Base-by-base conservation (phyloP, 768 basidiomycete species). In the Hebeloma cylindrosporum region DNA sequence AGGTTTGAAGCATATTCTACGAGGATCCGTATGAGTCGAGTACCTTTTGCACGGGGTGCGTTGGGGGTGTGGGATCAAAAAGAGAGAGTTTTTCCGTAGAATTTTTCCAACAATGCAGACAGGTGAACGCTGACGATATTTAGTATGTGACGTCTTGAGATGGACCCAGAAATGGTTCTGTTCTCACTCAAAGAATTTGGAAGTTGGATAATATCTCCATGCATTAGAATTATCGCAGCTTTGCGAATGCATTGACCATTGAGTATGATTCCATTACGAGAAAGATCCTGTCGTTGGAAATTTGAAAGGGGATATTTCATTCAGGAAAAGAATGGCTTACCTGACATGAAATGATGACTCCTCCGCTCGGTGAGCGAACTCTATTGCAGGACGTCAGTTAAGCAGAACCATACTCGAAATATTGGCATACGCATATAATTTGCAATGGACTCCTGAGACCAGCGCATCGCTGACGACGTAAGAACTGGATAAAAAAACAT, bases 311-410 rank as follows among this genome's bases (percentile, higher is more conserved):
- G 26, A 32, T 4, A 7, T 14, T n/a, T 40, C 9, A 20, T 14
- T 38, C 28, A 27, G 14, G 29, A 30, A 39, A 22, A 31, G 7
- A 2, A 11, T 18, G 7, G 9, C 57, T 16, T 58, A 88, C 88
- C 67, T 89, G 83, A 56, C 88, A 90, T 4, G 89, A 89, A 40
- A 91, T 73, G 52, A 89, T 82, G 25, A 86, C 68, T 2, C 84
- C 85, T 27, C 86, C 89, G 4, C 74, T 75, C 18, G 82, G 80
- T 10, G 86, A 83, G 31, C 71, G 75, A 37, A 91, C 80, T 7
- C 87, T 91, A 44, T 34, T 23, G 21, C 27, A 29, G 41, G 37
- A 42, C 30, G 29, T 47, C 17, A 39, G 25, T 36, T 11, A 21
- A 16, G 31, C 21, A 14, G 21, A 22, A 20, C 23, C n/a, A 14